Evolutionary conservation across 495 filamentous ascomycete genomes (phyloP).

Genomic region (Annulohypoxylon stygium): DNA sequence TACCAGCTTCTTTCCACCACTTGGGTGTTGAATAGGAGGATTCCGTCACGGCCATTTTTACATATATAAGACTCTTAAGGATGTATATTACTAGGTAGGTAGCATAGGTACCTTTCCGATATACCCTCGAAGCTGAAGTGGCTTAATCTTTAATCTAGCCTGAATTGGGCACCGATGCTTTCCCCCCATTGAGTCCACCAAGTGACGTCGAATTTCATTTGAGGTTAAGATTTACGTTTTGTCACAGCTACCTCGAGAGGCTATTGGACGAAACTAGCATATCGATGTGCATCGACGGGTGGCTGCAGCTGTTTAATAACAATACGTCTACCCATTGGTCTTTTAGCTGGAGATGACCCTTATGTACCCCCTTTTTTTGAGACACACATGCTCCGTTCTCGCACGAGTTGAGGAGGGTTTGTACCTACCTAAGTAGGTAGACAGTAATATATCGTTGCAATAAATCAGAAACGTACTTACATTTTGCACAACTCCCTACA

Average conservation of each 20-base stretch:
- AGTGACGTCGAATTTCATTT: constrained; percentile 40
- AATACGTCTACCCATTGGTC: constrained; percentile 5
- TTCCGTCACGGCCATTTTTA: constrained; percentile 26
- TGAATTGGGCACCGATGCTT: constrained; percentile 39
- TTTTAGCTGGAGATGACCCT: constrained; percentile 2
- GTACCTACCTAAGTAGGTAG: not conserved
- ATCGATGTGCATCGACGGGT: not conserved
- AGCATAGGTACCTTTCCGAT: not conserved
- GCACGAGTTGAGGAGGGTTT: not conserved
- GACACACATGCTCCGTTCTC: not conserved
- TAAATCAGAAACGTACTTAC: not conserved
- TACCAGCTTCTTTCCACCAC: constrained; percentile 68
- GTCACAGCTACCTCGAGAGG: constrained; percentile 2
- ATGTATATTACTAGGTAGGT: constrained; percentile 1
- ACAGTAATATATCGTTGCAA: not conserved
- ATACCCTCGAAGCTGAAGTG: not conserved
- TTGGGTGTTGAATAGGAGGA: constrained; percentile 59
- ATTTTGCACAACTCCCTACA: not conserved
- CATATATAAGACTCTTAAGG: constrained; percentile 3
- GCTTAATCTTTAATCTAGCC: constrained; percentile 16
- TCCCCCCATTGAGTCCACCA: constrained; percentile 16
- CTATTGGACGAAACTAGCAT: constrained; percentile 1
- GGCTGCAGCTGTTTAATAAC: constrained; percentile 25
- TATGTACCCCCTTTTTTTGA: not conserved
- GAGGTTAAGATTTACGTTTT: constrained; percentile 37